Conservation (phyloP, 108 stramenopile species). For the Stephanodiscus minutulus region DNA sequence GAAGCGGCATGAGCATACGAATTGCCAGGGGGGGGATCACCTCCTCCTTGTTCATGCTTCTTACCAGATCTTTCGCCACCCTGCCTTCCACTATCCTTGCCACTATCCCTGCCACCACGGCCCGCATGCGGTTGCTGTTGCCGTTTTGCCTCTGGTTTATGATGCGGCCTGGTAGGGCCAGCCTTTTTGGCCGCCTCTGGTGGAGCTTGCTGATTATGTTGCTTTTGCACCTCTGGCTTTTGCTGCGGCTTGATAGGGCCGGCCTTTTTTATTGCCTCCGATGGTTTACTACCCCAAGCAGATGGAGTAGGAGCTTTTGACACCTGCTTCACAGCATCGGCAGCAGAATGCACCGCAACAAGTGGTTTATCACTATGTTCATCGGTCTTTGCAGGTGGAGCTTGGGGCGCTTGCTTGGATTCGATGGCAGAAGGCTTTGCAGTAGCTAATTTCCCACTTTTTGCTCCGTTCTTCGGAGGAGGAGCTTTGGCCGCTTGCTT, state of each 20-base stretch:
- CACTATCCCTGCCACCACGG: constrained; percentile 26
- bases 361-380: constrained; percentile 12
- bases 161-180: constrained; percentile 23
- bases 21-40: constrained; percentile 9
- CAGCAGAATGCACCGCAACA: constrained; percentile 16
- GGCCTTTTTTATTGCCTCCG: constrained; percentile 38
- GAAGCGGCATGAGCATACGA: constrained; percentile 42
- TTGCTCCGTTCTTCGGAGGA: constrained; percentile 24
- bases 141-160: constrained; percentile 22
- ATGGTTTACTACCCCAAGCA: constrained; percentile 46
- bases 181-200: constrained; percentile 36
- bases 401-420: constrained; percentile 18
- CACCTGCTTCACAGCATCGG: constrained; percentile 13
- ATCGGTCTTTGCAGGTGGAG: constrained; percentile 9
- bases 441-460: constrained; percentile 16
- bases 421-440: constrained; percentile 17
- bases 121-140: constrained; percentile 12
- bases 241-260: constrained; percentile 35
- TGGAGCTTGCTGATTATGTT: constrained; percentile 12
- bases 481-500: constrained; percentile 28
- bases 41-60: constrained; percentile 13
- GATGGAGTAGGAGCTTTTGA: constrained; percentile 37
- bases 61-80: constrained; percentile 24
- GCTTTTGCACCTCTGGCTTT: constrained; percentile 21
- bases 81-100: constrained; percentile 28